A percentile compares a stretch with the other conserved stretches of the same genome.
Evolutionary conservation across 768 basidiomycete genomes (phyloP).

Genomic region (Ephemerocybe angulata): DNA sequence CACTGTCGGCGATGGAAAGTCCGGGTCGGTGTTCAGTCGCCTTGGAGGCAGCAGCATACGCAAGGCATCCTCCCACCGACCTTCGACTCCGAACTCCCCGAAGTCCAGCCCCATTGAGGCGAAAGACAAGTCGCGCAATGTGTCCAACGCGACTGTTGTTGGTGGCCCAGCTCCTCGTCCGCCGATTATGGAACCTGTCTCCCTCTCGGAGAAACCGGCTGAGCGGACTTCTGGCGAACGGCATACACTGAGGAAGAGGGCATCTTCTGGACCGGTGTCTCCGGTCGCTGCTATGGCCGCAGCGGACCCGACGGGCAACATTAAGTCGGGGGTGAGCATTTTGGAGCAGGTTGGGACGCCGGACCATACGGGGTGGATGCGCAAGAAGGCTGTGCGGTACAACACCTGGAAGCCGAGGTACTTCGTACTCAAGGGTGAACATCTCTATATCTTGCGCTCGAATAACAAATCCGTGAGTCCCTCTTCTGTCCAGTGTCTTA

Average conservation of each 20-base stretch:
- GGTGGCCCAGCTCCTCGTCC: conserved; percentile 5
- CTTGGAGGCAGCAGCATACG: conserved; percentile 39
- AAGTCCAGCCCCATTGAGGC: background rate
- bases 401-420: conserved; percentile 90
- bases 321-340: conserved; percentile 67
- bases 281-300: conserved; percentile 10
- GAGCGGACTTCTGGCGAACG: conserved; percentile 19
- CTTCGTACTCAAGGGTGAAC: conserved; percentile 88
- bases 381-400: conserved; percentile 92
- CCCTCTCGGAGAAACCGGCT: conserved; percentile 19
- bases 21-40: conserved; percentile 41
- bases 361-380: conserved; percentile 92
- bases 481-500: conserved; percentile 14
- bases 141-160: background rate
- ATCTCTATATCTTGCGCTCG: conserved; percentile 84
- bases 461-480: conserved; percentile 56
- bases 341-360: conserved; percentile 87
- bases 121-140: conserved; percentile 4
- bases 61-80: conserved; percentile 40
- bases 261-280: conserved; percentile 29
- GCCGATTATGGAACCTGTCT: too few relatives aligned
- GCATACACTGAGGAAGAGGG: conserved; percentile 53
- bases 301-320: conserved; percentile 24
- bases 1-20: conserved; percentile 32
- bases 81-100: conserved; percentile 32